phyloP scores from a whole-genome alignment of 495 filamentous ascomycete species.

The Hyaloscypha bicolor region DNA sequence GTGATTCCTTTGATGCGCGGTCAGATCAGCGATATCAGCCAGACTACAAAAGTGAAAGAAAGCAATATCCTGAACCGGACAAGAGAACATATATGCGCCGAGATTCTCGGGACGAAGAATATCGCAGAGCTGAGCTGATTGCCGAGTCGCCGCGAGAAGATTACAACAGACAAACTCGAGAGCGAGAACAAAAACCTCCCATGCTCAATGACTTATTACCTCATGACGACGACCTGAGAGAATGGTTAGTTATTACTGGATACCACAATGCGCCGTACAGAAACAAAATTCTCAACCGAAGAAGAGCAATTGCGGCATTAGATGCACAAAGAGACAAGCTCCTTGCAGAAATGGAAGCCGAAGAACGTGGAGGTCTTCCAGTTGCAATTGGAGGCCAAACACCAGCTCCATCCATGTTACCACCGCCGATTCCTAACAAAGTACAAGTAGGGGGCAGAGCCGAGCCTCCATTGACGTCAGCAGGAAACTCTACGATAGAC shows the following conservation, averaged over 20 bases:
- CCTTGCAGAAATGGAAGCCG: conserved; percentile 39
- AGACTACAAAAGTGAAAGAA: conserved; percentile 20
- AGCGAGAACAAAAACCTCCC: conserved; percentile 7
- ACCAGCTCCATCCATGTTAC: conserved; percentile 25
- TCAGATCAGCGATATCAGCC: conserved; percentile 12
- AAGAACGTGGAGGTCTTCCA: conserved; percentile 31
- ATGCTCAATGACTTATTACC: conserved; percentile 21
- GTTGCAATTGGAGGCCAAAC: conserved; percentile 19
- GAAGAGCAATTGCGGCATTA: conserved; percentile 45
- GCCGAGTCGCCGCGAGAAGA: conserved; percentile 13
- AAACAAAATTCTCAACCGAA: conserved; percentile 45
- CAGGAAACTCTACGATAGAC: conserved; percentile 23
- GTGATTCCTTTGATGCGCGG: conserved; percentile 15
- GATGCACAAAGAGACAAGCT: conserved; percentile 43
- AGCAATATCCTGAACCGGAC: conserved; percentile 11
- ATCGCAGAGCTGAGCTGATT: conserved; percentile 4
- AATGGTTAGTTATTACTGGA: conserved; percentile 63
- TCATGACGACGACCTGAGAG: conserved; percentile 50
- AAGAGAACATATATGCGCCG: background rate
- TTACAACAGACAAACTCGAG: background rate
- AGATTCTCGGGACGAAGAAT: conserved; percentile 24
- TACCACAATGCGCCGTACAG: conserved; percentile 56
- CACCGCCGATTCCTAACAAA: conserved; percentile 21
- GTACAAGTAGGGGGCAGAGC: background rate
- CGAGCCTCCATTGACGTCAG: conserved; percentile 15